Evolutionary conservation across 768 basidiomycete species (phyloP).

Genomic region (Fibroporia radiculosa): DNA sequence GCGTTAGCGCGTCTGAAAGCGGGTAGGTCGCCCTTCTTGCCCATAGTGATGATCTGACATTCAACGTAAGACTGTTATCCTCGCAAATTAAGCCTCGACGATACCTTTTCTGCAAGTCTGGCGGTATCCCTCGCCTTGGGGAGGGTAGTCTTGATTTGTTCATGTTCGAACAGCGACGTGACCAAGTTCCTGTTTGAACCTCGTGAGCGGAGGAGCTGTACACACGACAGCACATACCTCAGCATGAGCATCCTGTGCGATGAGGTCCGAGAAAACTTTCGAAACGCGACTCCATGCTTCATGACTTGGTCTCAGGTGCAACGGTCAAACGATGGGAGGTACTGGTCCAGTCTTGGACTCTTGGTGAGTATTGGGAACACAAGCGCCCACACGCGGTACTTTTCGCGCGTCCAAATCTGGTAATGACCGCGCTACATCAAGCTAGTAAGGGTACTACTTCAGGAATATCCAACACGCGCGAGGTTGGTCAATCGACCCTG

Average conservation of each 20-base stretch:
- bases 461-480: too few relatives aligned
- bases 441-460: too few relatives aligned
- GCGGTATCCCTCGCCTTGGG: conserved; percentile 93
- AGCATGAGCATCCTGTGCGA: conserved; percentile 92
- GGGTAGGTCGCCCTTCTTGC: conserved; percentile 72
- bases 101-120: conserved; percentile 86
- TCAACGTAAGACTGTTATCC: not conserved
- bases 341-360: too few relatives aligned
- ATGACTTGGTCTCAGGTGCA: conserved; percentile 31
- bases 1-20: conserved; percentile 66
- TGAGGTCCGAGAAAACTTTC: conserved; percentile 86
- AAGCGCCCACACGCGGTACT: too few relatives aligned
- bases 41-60: conserved; percentile 78
- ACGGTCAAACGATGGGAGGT: not conserved
- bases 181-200: conserved; percentile 58
- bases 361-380: too few relatives aligned
- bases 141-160: conserved; percentile 91
- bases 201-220: too few relatives aligned
- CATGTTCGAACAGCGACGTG: conserved; percentile 88
- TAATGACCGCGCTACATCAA: too few relatives aligned
- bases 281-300: conserved; percentile 93
- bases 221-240: conserved; percentile 41
- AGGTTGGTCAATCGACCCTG: too few relatives aligned
- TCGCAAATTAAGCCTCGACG: not conserved
- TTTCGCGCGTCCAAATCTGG: too few relatives aligned